A percentile compares a stretch with the other conserved stretches of the same genome.
Evolutionary conservation across 148 eudicot genomes (phyloP).

Genomic region (Nepenthes mirabilis): DNA sequence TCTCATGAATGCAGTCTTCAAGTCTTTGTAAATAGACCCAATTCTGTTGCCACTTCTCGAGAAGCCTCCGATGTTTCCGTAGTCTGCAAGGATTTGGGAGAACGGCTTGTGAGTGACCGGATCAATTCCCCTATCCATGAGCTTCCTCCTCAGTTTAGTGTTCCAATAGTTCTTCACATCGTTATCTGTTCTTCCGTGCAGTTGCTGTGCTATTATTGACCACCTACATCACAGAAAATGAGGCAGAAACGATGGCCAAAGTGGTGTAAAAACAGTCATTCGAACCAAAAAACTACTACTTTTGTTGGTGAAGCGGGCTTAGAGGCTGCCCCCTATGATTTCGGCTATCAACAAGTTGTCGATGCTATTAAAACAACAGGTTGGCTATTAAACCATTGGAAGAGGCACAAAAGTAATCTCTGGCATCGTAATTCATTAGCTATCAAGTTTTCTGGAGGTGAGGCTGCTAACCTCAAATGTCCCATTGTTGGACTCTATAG

Average conservation of each 20-base stretch:
- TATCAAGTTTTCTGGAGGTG: too few species aligned
- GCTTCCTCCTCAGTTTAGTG: constrained; percentile 58
- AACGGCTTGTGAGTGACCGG: constrained; percentile 80
- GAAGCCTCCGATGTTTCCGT: constrained; percentile 59
- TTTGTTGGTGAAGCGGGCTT: too few species aligned
- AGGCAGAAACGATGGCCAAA: neutral
- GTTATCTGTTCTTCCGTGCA: constrained; percentile 66
- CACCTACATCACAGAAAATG: constrained; percentile 27
- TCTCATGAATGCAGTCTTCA: constrained; percentile 8
- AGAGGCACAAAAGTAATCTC: too few species aligned
- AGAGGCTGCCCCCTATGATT: too few species aligned
- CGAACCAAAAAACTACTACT: too few species aligned
- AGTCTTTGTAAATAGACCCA: constrained; percentile 20
- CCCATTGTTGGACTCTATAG: too few species aligned
- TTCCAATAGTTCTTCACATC: constrained; percentile 77
- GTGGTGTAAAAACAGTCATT: neutral
- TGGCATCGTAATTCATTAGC: too few species aligned
- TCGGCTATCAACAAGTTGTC: too few species aligned
- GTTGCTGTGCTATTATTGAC: constrained; percentile 73
- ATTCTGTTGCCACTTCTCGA: constrained; percentile 19
- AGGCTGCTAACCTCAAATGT: too few species aligned
- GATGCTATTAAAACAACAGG: too few species aligned
- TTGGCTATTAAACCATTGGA: too few species aligned
- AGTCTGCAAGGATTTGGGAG: constrained; percentile 80
- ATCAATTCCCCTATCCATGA: constrained; percentile 63